Percentiles rank a stretch among this genome's conserved stretches.
These are phyloP conservation scores for Emmonsiellopsis sp. DNA, from an alignment of 2,329 filamentous ascomycete species.

Conservation along the genomic window DNA sequence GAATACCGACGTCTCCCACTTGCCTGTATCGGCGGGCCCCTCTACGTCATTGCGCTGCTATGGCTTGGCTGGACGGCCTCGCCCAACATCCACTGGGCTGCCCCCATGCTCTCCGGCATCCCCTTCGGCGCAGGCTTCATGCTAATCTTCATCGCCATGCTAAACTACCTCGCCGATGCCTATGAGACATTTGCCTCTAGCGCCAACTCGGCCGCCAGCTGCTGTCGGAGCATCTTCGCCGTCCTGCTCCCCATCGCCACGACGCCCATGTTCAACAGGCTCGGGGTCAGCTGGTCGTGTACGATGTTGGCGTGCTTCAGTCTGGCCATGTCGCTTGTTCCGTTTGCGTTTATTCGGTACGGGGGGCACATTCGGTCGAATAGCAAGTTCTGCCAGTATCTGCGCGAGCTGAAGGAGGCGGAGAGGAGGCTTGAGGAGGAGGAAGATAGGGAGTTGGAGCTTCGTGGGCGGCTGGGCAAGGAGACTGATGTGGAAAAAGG, in stretches of 20 bases:
- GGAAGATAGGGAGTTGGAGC: conserved; percentile 15
- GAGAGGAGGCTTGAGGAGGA: conserved; percentile 23
- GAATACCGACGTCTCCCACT: conserved; percentile 59
- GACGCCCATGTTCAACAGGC: conserved; percentile 30
- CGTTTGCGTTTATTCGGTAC: conserved; percentile 35
- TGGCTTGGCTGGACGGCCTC: conserved; percentile 31
- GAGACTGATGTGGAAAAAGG: conserved; percentile 1
- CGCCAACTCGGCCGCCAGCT: conserved; percentile 45
- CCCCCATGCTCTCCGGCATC: conserved; percentile 51
- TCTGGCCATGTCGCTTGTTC: conserved; percentile 29
- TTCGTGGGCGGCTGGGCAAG: background rate
- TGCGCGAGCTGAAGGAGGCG: conserved; percentile 15
- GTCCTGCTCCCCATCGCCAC: conserved; percentile 49
- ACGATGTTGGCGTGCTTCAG: conserved; percentile 32
- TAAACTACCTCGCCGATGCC: conserved; percentile 58
- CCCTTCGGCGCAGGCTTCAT: conserved; percentile 54
- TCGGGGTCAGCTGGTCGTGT: conserved; percentile 36
- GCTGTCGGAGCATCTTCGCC: conserved; percentile 43
- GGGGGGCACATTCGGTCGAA: conserved; percentile 29
- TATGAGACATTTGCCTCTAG: conserved; percentile 57
- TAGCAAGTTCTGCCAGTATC: conserved; percentile 33
- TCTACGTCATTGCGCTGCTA: conserved; percentile 31
- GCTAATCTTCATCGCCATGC: conserved; percentile 54
- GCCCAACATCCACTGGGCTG: conserved; percentile 25
- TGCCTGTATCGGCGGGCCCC: conserved; percentile 60